These are phyloP conservation scores for Biscutella laevigata DNA, from an alignment of 441 rosid genomes.

Conservation along the genomic window DNA sequence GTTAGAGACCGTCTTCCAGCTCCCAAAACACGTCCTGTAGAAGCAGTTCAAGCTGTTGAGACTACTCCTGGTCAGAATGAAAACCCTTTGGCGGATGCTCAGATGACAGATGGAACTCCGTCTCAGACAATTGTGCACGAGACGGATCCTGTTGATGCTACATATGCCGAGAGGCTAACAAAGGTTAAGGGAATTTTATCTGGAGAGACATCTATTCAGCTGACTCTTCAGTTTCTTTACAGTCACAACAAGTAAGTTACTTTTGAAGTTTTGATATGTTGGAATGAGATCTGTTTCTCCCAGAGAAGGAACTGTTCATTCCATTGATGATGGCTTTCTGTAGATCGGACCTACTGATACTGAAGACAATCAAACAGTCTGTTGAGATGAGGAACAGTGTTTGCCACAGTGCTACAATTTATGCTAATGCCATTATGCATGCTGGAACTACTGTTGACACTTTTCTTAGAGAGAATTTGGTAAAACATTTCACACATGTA, in stretches of 20 bases:
- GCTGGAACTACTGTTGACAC: conserved; percentile 99
- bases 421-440: conserved; percentile 96
- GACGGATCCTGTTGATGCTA: conserved; percentile 52
- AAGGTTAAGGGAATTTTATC: conserved; percentile 82
- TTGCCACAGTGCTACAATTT: conserved; percentile 94
- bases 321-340: conserved; percentile 16
- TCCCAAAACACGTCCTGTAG: conserved; percentile 51
- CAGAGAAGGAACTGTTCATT: not conserved
- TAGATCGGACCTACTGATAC: conserved; percentile 84
- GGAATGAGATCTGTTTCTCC: not conserved
- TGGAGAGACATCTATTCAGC: conserved; percentile 87
- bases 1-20: conserved; percentile 69
- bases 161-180: conserved; percentile 70
- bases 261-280: conserved; percentile 6
- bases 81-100: conserved; percentile 55
- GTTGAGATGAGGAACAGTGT: conserved; percentile 97
- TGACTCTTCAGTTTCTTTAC: conserved; percentile 83
- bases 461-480: conserved; percentile 91
- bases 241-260: conserved; percentile 80
- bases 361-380: conserved; percentile 92
- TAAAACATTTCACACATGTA: conserved; percentile 22
- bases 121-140: conserved; percentile 33
- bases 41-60: conserved; percentile 40
- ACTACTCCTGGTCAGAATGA: conserved; percentile 45
- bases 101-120: conserved; percentile 65